These are phyloP conservation scores for Solanum rostratum DNA, from an alignment of 257 asterid species.

Conservation along the genomic window DNA sequence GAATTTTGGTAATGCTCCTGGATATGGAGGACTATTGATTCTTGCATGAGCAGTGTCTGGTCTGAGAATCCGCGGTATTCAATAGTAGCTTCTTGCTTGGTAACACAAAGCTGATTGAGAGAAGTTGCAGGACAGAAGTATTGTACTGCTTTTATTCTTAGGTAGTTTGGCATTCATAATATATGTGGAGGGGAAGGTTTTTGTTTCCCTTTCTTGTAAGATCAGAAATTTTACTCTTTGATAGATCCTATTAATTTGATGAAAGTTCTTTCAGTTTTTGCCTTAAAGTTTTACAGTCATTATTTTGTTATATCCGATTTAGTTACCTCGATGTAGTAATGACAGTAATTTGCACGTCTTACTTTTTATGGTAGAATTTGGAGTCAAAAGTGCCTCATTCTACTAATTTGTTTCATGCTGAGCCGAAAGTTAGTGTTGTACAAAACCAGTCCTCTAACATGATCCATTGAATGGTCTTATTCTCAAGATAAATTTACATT, in stretches of 20 bases:
- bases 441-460: background rate
- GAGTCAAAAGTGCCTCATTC: background rate
- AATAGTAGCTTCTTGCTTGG: conserved; percentile 15
- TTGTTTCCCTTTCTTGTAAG: conserved; percentile 11
- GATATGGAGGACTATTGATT: background rate
- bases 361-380: background rate
- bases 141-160: conserved; percentile 22
- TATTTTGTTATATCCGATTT: background rate
- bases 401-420: background rate
- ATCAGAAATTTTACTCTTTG: background rate
- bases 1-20: conserved; percentile 10
- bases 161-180: conserved; percentile 13
- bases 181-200: conserved; percentile 4
- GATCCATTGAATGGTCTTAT: background rate
- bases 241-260: background rate
- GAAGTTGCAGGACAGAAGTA: conserved; percentile 21
- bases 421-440: background rate
- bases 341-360: background rate
- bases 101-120: conserved; percentile 13
- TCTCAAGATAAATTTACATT: background rate
- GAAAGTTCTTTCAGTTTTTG: background rate
- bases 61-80: background rate
- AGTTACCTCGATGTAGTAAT: background rate
- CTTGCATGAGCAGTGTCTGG: conserved; percentile 4
- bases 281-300: background rate